These are phyloP conservation scores for Nothophaeocryptopus gaeumannii DNA, from an alignment of 2,329 filamentous ascomycete genomes.

Conservation along the genomic window DNA sequence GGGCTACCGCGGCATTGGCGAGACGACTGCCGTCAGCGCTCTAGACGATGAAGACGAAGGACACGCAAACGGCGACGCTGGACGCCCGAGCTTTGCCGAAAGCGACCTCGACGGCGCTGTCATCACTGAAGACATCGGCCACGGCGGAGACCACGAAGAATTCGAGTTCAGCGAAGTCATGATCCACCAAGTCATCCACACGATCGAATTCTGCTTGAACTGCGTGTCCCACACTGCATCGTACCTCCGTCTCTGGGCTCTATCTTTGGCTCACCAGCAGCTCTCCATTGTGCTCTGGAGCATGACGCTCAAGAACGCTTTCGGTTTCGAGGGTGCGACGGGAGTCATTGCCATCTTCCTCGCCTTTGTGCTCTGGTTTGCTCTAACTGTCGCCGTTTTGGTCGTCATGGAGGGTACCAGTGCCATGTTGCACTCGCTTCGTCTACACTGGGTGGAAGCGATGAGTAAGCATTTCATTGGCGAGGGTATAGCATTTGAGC, in stretches of 20 bases:
- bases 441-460: constrained; percentile 94
- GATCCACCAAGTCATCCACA: constrained; percentile 99
- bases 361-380: constrained; percentile 87
- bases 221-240: constrained; percentile 98
- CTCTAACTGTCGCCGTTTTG: constrained; percentile 73
- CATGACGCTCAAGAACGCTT: constrained; percentile 84
- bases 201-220: constrained; percentile 98
- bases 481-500: constrained; percentile 75
- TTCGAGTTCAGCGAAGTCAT: constrained; percentile 97
- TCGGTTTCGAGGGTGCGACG: constrained; percentile 56
- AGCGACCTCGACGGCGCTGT: constrained; percentile 77
- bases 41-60: constrained; percentile 78
- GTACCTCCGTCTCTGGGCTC: constrained; percentile 95
- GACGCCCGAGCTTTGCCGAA: constrained; percentile 66
- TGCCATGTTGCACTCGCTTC: constrained; percentile 88
- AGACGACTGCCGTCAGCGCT: constrained; percentile 82
- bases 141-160: constrained; percentile 80
- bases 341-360: constrained; percentile 79
- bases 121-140: constrained; percentile 76
- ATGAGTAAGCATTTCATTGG: constrained; percentile 98
- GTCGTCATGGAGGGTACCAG: constrained; percentile 96
- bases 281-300: constrained; percentile 92
- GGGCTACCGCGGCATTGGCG: constrained; percentile 91
- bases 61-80: constrained; percentile 54
- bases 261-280: constrained; percentile 97